Conservation (phyloP, 2,329 filamentous ascomycete species). For the Colletotrichum cereale region DNA sequence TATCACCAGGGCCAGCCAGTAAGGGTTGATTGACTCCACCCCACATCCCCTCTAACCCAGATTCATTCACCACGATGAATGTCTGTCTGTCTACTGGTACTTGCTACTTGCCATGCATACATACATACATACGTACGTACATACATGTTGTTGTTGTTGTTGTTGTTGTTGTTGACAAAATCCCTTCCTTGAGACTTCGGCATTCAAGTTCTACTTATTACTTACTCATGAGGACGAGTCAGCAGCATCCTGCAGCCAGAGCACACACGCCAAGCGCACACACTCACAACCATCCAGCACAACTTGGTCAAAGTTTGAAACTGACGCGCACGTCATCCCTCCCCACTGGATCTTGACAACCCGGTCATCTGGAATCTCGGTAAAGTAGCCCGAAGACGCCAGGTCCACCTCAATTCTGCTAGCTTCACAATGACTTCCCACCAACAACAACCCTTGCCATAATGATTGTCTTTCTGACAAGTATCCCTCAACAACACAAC, state of each 20-base stretch:
- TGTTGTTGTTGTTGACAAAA: no score
- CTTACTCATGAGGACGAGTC: slow-evolving; percentile 9
- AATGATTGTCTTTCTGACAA: not conserved
- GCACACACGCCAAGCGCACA: not conserved
- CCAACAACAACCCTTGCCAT: slow-evolving; percentile 3
- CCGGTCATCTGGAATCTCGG: slow-evolving; percentile 2
- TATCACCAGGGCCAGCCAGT: not conserved
- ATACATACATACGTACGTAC: no score
- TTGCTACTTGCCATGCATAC: not conserved
- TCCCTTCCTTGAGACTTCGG: not conserved
- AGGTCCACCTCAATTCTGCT: slow-evolving; percentile 6
- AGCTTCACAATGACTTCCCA: slow-evolving; percentile 1
- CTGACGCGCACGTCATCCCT: not conserved
- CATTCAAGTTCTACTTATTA: not conserved
- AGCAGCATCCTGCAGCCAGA: slow-evolving; percentile 7
- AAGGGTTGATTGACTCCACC: slow-evolving; percentile 3
- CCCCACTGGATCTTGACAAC: not conserved
- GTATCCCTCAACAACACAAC: rapidly evolving
- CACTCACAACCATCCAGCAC: not conserved
- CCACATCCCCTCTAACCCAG: not conserved
- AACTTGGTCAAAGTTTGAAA: not conserved
- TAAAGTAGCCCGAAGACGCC: not conserved
- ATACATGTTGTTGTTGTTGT: no score
- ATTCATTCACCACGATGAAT: not conserved
- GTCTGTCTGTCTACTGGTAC: not conserved